Conservation (phyloP, 371 early-diverging fungal species). For the Aphelidium insulamus region DNA sequence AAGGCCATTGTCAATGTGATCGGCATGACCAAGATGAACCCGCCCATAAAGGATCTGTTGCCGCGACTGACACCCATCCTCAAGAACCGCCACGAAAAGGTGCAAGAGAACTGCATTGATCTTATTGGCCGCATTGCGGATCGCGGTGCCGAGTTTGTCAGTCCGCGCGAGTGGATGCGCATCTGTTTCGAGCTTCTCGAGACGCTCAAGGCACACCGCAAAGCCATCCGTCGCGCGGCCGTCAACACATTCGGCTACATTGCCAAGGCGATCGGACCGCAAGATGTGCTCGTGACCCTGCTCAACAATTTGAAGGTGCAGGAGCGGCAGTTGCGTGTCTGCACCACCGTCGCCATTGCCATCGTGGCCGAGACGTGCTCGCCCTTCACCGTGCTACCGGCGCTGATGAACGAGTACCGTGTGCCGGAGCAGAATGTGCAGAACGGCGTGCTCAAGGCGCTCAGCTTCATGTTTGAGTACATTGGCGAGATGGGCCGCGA, state of each 20-base stretch:
- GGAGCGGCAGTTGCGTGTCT: slow-evolving; percentile 93
- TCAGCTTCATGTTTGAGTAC: slow-evolving; percentile 92
- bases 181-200: slow-evolving; percentile 93
- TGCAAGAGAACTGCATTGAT: slow-evolving; percentile 83
- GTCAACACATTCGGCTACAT: slow-evolving; percentile 95
- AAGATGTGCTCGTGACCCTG: slow-evolving; percentile 90
- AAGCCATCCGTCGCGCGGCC: slow-evolving; percentile 81
- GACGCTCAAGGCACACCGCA: slow-evolving; percentile 84
- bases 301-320: slow-evolving; percentile 93
- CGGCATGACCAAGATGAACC: slow-evolving; percentile 92
- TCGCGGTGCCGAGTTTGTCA: slow-evolving; percentile 92
- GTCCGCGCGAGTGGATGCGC: slow-evolving; percentile 97
- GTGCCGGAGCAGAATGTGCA: slow-evolving; percentile 94
- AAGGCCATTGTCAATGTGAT: slow-evolving; percentile 86
- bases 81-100: slow-evolving; percentile 92
- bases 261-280: slow-evolving; percentile 97
- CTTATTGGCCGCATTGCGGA: slow-evolving; percentile 93
- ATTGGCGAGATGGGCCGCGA: slow-evolving; percentile 91
- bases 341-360: slow-evolving; percentile 93
- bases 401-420: slow-evolving; percentile 95
- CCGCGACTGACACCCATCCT: slow-evolving; percentile 90
- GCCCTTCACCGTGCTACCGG: slow-evolving; percentile 92
- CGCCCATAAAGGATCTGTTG: slow-evolving; percentile 88
- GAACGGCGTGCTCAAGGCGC: slow-evolving; percentile 86
- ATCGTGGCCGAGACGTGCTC: slow-evolving; percentile 89